phyloP scores from a whole-genome alignment of 805 yeast species.

The Brettanomyces naardenensis region DNA sequence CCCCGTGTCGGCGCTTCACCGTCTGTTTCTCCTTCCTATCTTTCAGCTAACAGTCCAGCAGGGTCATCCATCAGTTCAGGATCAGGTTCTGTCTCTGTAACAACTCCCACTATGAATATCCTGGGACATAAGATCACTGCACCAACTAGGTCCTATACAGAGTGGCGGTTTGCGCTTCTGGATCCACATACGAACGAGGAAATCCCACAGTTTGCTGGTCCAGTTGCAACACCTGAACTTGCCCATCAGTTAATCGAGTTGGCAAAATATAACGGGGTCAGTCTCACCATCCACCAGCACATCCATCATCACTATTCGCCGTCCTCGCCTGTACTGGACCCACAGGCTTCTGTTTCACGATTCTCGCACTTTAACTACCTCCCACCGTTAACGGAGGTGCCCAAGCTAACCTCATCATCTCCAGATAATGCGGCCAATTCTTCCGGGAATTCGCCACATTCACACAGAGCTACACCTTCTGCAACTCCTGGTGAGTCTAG shows the following conservation, averaged over 20 bases:
- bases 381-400: constrained; percentile 65
- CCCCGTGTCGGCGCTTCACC: not conserved
- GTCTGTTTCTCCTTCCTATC: not conserved
- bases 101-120: constrained; percentile 1
- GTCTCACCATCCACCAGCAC: constrained; percentile 76
- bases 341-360: constrained; percentile 48
- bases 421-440: not conserved
- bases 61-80: not conserved
- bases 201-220: constrained; percentile 36
- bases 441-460: not conserved
- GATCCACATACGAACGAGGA: constrained; percentile 37
- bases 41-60: constrained; percentile 1
- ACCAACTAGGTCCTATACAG: constrained; percentile 30
- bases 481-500: not conserved
- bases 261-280: constrained; percentile 49
- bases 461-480: too few relatives aligned
- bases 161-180: constrained; percentile 55
- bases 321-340: constrained; percentile 32
- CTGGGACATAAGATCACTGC: constrained; percentile 9
- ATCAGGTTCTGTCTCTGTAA: constrained; percentile 6
- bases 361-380: constrained; percentile 67
- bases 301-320: constrained; percentile 70
- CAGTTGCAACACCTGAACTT: constrained; percentile 42
- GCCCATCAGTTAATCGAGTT: constrained; percentile 52
- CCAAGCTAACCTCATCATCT: constrained; percentile 58